Base-by-base conservation (phyloP, 345 rosid species). In the Zanthoxylum bungeanum region DNA sequence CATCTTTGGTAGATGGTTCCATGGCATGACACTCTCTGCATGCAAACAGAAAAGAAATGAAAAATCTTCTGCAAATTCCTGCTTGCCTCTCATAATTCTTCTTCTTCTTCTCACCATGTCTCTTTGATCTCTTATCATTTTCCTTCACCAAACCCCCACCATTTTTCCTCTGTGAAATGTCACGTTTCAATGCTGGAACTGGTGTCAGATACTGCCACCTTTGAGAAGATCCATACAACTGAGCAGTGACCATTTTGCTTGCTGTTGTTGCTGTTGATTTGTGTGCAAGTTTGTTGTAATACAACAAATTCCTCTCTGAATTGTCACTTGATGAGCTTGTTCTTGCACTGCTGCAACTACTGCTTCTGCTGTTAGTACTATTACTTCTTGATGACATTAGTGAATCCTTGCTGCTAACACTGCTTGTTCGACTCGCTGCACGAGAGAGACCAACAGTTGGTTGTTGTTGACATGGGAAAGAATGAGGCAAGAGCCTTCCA, bases 1-100 rank as follows among this genome's bases (percentile, higher is more conserved):
- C 78, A 60, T 77, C 82, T 61, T 78, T 66, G 62, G 70, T 70
- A 19, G 87, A 72, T 69, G 93, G 81, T 73, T 91, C 98, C 94
- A 93, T 89, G 64, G 98, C 90, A 75, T 93, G 98, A 60, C 95
- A 93, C 60, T 84, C 85, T 72, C 85, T 80, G 69, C 97, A 93
- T 61, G 84, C 86, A 77, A 82, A 76, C 73, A 87, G 69, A 70
- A 91, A 80, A 7, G 80, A 79, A 65, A 79, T 77, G 50, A 93
- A 69, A 64, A 93, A 44, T 70, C 76, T 89, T 81, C 73, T 72
- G 72, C 89, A 85, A 59, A 84, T 36, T 39, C 83, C 86, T 12
- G 64, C 66, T 40, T 76, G 30, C 67, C 47, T 72, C 60, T 73
- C 57, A 37, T 44, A 37, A 55, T 60, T n/a, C n/a, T n/a, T n/a